Evolutionary conservation across 2,329 filamentous ascomycete species (phyloP), one percentile per base, ranked within the genome.

Genomic region (Exophiala bonariae): DNA sequence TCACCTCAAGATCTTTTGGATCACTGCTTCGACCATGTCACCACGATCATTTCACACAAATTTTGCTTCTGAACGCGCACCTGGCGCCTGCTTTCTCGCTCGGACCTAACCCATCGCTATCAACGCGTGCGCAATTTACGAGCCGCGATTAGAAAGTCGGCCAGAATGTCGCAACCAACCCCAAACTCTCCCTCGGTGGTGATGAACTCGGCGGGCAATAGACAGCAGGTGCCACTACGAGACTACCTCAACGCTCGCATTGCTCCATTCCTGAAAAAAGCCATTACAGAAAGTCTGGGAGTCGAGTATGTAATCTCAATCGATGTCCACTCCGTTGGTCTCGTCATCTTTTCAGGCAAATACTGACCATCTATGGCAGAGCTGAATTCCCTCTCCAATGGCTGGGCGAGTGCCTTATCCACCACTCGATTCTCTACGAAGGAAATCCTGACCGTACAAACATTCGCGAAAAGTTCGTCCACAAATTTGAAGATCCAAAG

Each of bases 371-470:
- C 16, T 22, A 5, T 37, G 20, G 4, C 30, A 59, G 57, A 43
- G 54, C 57, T 20, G 49, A 59, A 41, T 59, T 52, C 38, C 57
- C 57, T 20, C 50, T 59, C 6, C 57, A 58, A 43, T 59, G 57
- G 57, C 57, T 59, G 10, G 57, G 57, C 46, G 57, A 59, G 52
- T 56, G 53, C 23, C 57, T 59, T 3, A 59, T 59, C 33, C 49
- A 56, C 35, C 57, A 59, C 36, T 58, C 56, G 7, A 55, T 58
- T 17, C 43, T 55, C 11, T 58, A 57, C 37, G 57, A 59, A 50
- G 56, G 56, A 30, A 58, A 58, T 28, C 50, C 57, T 7, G 57
- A 59, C 43, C 37, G 41, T 10, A 58, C 54, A 19, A 57, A 56
- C 33, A 57, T 59, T 30, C 47, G 52, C 34, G 57, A 59, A 38